A percentile compares a stretch with the other conserved stretches of the same genome.
phyloP scores from a whole-genome alignment of 1,284 basidiomycete genomes.

The Xerocomus minutiporus region DNA sequence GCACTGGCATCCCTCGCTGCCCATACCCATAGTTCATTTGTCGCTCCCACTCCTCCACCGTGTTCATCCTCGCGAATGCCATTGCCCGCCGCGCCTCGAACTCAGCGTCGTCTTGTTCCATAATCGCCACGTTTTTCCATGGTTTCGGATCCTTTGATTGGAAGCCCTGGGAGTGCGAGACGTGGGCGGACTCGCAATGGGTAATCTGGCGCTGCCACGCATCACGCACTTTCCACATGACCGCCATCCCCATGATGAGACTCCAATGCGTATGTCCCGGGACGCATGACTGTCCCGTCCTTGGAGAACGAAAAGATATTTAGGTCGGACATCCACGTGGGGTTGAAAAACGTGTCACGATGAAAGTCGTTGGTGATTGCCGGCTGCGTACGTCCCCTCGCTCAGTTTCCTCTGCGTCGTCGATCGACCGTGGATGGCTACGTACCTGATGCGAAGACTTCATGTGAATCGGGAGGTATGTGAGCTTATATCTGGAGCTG shows the following conservation, averaged over 20 bases:
- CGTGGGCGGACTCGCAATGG: too few relatives aligned
- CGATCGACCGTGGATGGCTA: neutral
- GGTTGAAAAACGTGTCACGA: constrained; percentile 12
- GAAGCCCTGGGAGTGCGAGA: neutral
- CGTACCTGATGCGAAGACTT: neutral
- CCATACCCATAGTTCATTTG: neutral
- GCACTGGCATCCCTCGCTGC: neutral
- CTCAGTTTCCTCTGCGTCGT: neutral
- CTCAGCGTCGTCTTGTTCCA: constrained; percentile 25
- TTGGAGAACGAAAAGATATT: constrained; percentile 8
- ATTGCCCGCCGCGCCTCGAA: constrained; percentile 5
- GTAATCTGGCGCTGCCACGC: neutral
- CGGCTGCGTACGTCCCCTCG: neutral
- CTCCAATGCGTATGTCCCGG: neutral
- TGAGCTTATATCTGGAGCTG: neutral
- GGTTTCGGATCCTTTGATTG: constrained; percentile 11
- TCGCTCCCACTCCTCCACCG: neutral
- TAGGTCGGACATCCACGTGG: constrained; percentile 10
- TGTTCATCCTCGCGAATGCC: neutral
- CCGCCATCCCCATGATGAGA: neutral
- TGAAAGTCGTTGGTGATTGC: constrained; percentile 9
- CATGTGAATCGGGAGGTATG: neutral
- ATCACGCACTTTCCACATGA: neutral
- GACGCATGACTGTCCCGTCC: constrained; percentile 2
- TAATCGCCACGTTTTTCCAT: constrained; percentile 30